These are phyloP conservation scores for Solanum stenotomum DNA, from an alignment of 257 asterid genomes.

Conservation along the genomic window DNA sequence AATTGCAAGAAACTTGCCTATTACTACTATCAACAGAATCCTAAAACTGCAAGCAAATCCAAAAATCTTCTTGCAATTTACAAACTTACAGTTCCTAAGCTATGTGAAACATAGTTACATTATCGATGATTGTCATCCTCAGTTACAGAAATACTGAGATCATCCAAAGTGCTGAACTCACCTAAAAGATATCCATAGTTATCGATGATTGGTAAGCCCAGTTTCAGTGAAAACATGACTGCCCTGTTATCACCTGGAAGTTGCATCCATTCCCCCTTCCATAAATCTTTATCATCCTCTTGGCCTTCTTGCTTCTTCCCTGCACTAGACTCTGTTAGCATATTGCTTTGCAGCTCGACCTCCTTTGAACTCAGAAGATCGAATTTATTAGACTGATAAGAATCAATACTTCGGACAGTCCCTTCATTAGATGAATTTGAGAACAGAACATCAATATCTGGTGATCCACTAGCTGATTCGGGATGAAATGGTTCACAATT, in stretches of 20 bases:
- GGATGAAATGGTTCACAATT: neutral
- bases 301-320: neutral
- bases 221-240: neutral
- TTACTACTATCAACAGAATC: neutral
- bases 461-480: neutral
- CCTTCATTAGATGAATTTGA: neutral
- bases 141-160: neutral
- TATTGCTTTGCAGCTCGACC: neutral
- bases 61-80: neutral
- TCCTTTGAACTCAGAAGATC: neutral
- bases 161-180: neutral
- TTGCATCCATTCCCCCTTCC: neutral
- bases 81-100: neutral
- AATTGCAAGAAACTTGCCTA: neutral
- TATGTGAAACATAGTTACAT: neutral
- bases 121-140: neutral
- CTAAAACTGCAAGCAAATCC: neutral
- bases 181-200: neutral
- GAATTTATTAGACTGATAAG: neutral
- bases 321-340: neutral
- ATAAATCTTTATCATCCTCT: neutral
- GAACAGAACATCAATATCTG: neutral
- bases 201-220: neutral
- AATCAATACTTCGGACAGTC: neutral
- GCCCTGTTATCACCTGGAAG: neutral